Conservation (phyloP, 148 eudicot genomes). For the Diospyros lotus region DNA sequence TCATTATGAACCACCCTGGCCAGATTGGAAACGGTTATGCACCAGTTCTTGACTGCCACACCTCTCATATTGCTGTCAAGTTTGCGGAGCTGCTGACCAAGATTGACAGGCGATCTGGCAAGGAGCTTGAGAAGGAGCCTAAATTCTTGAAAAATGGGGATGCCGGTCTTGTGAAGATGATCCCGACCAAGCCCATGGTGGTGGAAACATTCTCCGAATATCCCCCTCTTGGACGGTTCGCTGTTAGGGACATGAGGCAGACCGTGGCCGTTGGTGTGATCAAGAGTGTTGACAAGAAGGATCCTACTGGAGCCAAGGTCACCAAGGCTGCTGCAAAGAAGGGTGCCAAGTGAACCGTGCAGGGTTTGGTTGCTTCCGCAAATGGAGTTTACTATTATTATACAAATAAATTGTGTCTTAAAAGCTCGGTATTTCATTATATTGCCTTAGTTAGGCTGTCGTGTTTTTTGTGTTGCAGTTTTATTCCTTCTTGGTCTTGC, state of each 20-base stretch:
- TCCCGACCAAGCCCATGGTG: slow-evolving; percentile 28
- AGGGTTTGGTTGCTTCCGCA: background rate
- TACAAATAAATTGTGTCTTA: background rate
- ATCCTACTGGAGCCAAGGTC: slow-evolving; percentile 36
- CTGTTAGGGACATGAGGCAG: slow-evolving; percentile 32
- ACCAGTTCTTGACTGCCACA: slow-evolving; percentile 30
- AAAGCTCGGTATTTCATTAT: background rate
- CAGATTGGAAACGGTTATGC: slow-evolving; percentile 28
- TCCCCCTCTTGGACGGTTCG: slow-evolving; percentile 26
- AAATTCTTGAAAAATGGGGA: slow-evolving; percentile 28
- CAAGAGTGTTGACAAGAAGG: slow-evolving; percentile 47
- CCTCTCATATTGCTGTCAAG: slow-evolving; percentile 25
- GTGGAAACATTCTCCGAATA: slow-evolving; percentile 25
- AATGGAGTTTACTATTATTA: slow-evolving; percentile 1
- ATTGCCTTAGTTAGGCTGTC: background rate
- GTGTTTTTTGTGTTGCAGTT: background rate
- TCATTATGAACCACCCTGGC: slow-evolving; percentile 29
- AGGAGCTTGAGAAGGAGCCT: slow-evolving; percentile 31
- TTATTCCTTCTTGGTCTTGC: slow-evolving; percentile 13
- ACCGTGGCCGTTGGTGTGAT: slow-evolving; percentile 30
- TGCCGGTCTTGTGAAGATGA: slow-evolving; percentile 26
- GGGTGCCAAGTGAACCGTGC: slow-evolving; percentile 37
- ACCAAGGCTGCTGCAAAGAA: slow-evolving; percentile 45
- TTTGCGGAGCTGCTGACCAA: slow-evolving; percentile 20
- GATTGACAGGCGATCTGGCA: slow-evolving; percentile 31